Conservation (phyloP, 805 yeast species). For the Yamadazyma akitaensis region DNA sequence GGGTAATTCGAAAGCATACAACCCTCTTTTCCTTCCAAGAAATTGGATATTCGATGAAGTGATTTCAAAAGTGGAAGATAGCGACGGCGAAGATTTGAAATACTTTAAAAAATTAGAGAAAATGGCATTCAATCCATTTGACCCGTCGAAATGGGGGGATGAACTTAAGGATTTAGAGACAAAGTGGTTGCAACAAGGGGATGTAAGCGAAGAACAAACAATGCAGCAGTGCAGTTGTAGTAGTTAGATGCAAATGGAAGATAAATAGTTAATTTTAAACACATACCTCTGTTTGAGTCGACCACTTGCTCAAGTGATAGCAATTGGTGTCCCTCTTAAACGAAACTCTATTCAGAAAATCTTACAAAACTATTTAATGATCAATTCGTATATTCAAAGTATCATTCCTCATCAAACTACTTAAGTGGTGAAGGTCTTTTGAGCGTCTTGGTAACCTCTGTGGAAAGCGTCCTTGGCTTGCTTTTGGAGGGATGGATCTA, state of each 20-base stretch:
- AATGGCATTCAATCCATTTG: slow-evolving; percentile 78
- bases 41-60: slow-evolving; percentile 88
- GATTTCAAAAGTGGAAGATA: slow-evolving; percentile 53
- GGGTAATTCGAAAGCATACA: slow-evolving; percentile 26
- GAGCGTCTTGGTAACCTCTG: slow-evolving; percentile 38
- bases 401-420: slow-evolving; percentile 2
- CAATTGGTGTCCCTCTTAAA: too few species aligned
- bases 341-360: too few species aligned
- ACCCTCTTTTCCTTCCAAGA: slow-evolving; percentile 81
- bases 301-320: too few species aligned
- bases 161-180: slow-evolving; percentile 56
- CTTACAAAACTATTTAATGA: too few species aligned
- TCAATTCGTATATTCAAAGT: background rate
- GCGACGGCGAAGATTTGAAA: slow-evolving; percentile 44
- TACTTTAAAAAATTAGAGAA: slow-evolving; percentile 57
- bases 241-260: slow-evolving; percentile 18
- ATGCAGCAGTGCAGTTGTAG: slow-evolving; percentile 81
- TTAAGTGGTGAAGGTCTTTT: slow-evolving; percentile 21
- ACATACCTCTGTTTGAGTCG: too few species aligned
- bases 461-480: slow-evolving; percentile 41
- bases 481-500: slow-evolving; percentile 32
- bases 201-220: slow-evolving; percentile 47
- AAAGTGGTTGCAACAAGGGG: slow-evolving; percentile 51
- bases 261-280: too few species aligned
- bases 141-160: slow-evolving; percentile 62